Conservation (phyloP, 2,329 filamentous ascomycete genomes). For the Pseudogymnoascus sp. region DNA sequence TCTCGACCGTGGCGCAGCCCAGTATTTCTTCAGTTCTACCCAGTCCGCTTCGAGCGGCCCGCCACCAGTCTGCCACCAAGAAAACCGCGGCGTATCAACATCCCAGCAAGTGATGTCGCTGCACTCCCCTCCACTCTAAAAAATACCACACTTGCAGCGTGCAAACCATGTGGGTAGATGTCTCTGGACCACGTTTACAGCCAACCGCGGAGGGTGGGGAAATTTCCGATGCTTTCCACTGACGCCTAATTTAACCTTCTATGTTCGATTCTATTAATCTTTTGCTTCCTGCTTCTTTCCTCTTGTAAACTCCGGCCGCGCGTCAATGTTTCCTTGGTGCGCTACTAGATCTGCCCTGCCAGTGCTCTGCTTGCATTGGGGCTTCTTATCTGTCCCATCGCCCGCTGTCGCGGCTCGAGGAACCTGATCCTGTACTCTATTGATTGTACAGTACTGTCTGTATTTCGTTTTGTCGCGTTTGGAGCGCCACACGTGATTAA, state of each 20-base stretch:
- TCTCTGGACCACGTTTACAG: not conserved
- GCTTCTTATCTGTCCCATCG: constrained; percentile 4
- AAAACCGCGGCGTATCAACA: not conserved
- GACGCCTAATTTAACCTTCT: constrained; percentile 16
- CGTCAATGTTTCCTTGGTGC: not conserved
- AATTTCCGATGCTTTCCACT: not conserved
- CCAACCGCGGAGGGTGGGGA: not conserved
- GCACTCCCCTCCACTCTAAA: not conserved
- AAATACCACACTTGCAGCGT: not conserved
- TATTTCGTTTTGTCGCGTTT: not conserved
- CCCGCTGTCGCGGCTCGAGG: not conserved
- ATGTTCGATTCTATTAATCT: constrained; percentile 19
- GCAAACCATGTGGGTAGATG: not conserved
- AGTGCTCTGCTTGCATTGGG: not conserved
- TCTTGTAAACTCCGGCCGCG: not conserved
- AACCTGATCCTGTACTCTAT: not conserved
- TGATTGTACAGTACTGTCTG: not conserved
- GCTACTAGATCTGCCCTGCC: not conserved
- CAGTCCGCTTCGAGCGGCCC: not conserved
- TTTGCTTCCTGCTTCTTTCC: constrained; percentile 38
- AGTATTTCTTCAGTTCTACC: not conserved
- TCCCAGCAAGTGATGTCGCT: not conserved
- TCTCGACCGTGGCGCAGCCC: not conserved
- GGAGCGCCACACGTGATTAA: not conserved
- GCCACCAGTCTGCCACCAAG: not conserved